phyloP scores from a whole-genome alignment of 352 stramenopile species.

The Globisporangium takayamanum region DNA sequence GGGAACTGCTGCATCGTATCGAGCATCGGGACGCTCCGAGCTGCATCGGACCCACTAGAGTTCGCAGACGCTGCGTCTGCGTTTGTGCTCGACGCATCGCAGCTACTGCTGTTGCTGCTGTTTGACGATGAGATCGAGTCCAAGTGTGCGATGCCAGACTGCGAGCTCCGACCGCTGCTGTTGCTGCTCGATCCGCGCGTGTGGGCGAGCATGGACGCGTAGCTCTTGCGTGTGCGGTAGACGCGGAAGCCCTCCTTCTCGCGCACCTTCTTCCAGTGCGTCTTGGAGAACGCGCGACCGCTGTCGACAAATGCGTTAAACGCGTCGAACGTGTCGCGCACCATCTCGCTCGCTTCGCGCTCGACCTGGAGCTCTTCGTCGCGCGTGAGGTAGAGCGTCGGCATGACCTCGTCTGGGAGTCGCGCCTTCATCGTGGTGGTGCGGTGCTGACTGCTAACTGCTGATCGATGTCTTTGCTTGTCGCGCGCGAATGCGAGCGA shows the following conservation, averaged over 20 bases:
- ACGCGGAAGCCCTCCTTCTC: conserved; percentile 2
- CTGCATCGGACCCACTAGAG: neutral
- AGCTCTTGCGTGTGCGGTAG: conserved; percentile 3
- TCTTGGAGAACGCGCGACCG: conserved; percentile 3
- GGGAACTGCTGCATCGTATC: conserved; percentile 9
- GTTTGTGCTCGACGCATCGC: neutral
- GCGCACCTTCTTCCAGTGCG: conserved; percentile 13
- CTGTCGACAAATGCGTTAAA: conserved; percentile 3
- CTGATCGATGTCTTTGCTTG: no score
- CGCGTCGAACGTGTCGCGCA: conserved; percentile 8
- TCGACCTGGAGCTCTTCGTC: conserved; percentile 3
- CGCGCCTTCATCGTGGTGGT: no score
- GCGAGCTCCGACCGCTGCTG: no score
- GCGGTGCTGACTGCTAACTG: no score
- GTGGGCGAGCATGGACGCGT: neutral
- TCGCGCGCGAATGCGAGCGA: no score
- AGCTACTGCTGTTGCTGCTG: neutral
- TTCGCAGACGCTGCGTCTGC: neutral
- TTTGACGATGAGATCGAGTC: no score
- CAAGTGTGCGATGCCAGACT: no score
- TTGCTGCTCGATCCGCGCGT: no score
- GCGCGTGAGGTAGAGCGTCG: conserved; percentile 4
- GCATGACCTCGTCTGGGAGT: conserved; percentile 5
- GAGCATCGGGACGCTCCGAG: no score
- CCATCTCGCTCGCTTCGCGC: conserved; percentile 1